phyloP scores from a whole-genome alignment of 768 basidiomycete species.

The Mycena indigotica region DNA sequence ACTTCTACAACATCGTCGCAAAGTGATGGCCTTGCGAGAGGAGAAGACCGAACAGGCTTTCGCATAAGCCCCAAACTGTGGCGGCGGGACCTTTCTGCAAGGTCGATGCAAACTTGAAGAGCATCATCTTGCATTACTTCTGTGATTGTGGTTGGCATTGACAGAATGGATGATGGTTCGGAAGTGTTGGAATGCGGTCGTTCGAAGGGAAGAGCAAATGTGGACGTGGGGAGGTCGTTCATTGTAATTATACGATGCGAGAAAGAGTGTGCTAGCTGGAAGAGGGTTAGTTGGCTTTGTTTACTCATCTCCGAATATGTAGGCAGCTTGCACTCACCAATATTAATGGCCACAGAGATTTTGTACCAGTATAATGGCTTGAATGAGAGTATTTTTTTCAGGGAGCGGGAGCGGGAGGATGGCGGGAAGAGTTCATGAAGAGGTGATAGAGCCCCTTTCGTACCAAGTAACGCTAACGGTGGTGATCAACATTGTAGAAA shows the following conservation, averaged over 20 bases:
- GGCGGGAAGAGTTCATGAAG: not conserved
- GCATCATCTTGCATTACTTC: too few relatives aligned
- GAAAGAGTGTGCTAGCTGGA: constrained; percentile 5
- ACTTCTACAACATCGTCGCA: constrained; percentile 24
- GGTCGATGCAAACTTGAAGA: too few relatives aligned
- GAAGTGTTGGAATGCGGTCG: too few relatives aligned
- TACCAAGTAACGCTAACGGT: too few relatives aligned
- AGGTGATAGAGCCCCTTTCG: too few relatives aligned
- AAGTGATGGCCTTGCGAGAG: constrained; percentile 42
- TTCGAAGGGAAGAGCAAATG: too few relatives aligned
- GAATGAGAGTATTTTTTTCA: not conserved
- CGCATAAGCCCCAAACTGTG: constrained; percentile 22
- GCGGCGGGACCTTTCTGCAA: too few relatives aligned
- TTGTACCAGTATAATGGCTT: not conserved
- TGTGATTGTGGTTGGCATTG: too few relatives aligned
- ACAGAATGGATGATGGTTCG: not conserved
- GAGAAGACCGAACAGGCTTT: constrained; percentile 44
- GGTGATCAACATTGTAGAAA: too few relatives aligned
- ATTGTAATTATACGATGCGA: constrained; percentile 1
- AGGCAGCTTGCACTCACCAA: not conserved
- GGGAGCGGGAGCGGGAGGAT: not conserved
- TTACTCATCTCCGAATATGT: not conserved
- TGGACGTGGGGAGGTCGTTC: too few relatives aligned
- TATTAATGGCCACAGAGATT: not conserved
- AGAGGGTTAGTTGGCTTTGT: not conserved